Evolutionary conservation across 768 basidiomycete genomes (phyloP).

Genomic region (Lyophyllum atratum): DNA sequence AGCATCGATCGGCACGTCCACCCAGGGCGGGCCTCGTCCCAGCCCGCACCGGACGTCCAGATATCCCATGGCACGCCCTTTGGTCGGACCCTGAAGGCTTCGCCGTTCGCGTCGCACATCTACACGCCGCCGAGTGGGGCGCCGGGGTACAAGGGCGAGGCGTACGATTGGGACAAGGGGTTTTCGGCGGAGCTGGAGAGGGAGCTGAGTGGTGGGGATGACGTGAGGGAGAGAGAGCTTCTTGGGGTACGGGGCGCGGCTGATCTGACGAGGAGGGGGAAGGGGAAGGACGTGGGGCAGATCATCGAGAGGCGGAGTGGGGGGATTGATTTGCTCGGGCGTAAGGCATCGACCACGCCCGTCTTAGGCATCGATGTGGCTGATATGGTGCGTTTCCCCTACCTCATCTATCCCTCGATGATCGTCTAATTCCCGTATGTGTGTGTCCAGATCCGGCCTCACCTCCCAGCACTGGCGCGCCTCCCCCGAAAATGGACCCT

Average conservation of each 20-base stretch:
- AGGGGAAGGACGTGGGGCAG: conserved; percentile 35
- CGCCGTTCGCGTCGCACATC: conserved; percentile 43
- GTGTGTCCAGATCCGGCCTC: conserved; percentile 73
- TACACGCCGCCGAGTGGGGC: conserved; percentile 35
- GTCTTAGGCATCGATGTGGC: conserved; percentile 59
- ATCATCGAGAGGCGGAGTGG: conserved; percentile 54
- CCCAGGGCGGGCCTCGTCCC: conserved; percentile 4
- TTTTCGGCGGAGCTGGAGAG: conserved; percentile 50
- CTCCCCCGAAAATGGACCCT: conserved; percentile 75
- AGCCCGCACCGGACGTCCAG: conserved; percentile 8
- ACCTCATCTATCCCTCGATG: neutral
- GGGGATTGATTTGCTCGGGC: conserved; percentile 52
- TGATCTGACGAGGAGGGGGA: conserved; percentile 11
- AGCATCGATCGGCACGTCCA: conserved; percentile 12
- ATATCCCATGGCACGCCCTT: conserved; percentile 56
- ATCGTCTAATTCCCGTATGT: too few species aligned
- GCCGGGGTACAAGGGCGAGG: conserved; percentile 73
- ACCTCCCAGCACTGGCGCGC: conserved; percentile 73
- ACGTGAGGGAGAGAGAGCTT: conserved; percentile 17
- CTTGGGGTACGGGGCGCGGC: conserved; percentile 18
- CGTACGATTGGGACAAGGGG: conserved; percentile 68
- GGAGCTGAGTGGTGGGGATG: conserved; percentile 29
- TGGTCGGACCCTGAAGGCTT: conserved; percentile 28
- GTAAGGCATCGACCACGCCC: conserved; percentile 52
- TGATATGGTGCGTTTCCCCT: conserved; percentile 49